Base-by-base conservation (phyloP, 179 eudicot genomes). In the Gypsophila paniculata region DNA sequence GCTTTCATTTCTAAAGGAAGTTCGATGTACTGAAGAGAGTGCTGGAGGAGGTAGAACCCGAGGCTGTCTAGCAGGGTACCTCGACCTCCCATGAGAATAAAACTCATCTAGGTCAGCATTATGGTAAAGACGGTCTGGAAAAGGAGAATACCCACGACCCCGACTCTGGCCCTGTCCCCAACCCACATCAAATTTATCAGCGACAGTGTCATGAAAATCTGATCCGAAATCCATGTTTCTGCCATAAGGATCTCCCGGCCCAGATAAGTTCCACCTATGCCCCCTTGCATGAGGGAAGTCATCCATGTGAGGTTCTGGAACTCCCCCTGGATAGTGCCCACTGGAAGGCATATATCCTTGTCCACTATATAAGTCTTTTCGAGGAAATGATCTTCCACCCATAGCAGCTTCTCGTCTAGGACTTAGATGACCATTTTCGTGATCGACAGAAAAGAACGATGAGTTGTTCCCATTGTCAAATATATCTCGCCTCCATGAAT, bases 31-130 rank as follows among this genome's bases (percentile, higher is more conserved):
- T 5, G 92, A 80, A 68, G 79, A 75, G 22, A 91, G 48, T 68
- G 87, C 80, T 44, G 96, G 99, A 74, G 99, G 99, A 39, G 99
- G 99, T 11, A 90, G 90, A 32, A 92, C 99, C 71, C 99, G 96
- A 42, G 97, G 97, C 73, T 92, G 99, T 72, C 90, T 86, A 75
- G 85, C 78, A 52, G 96, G 79, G 86, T 84, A 85, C 68, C 96
- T 67, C n/a, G 89, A 85, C 82, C 93, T 88, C 29, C 96, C 97
- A 79, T 85, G 80, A 23, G 90, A 61, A 76, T 85, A 89, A 68
- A 84, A 75, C 49, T 88, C 94, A 75, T 87, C 93, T 44, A 78
- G 81, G 68, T 91, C 97, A 57, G 90, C 42, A 80, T 81, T 85
- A 19, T 77, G 90, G 78, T 85, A 88, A 65, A 77, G 65, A 52